Percentiles rank a stretch among this genome's conserved stretches.
These are phyloP conservation scores for Cryptococcus hybrid DNA, from an alignment of 1,284 basidiomycete species.

Conservation along the genomic window DNA sequence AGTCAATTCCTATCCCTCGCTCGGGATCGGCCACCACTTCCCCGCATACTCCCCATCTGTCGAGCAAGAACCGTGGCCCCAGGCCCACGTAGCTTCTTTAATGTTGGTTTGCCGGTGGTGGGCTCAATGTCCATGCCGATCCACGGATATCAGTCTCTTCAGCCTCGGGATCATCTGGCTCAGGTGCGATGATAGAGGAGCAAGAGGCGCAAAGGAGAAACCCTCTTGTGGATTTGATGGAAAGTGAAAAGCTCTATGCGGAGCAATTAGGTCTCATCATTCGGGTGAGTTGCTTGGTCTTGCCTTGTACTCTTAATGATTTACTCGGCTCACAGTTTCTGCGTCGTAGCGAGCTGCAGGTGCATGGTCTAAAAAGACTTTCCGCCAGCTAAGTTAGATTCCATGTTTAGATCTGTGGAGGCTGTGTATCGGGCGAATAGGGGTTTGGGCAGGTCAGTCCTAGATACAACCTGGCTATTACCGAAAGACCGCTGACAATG, in stretches of 20 bases:
- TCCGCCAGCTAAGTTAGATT: conserved; percentile 85
- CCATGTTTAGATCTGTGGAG: conserved; percentile 93
- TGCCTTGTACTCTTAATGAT: not conserved
- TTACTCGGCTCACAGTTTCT: not conserved
- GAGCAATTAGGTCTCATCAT: conserved; percentile 87
- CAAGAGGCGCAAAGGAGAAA: conserved; percentile 53
- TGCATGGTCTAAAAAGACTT: conserved; percentile 95
- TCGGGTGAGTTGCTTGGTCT: conserved; percentile 61
- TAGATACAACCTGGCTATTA: not conserved
- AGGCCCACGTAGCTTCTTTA: not conserved
- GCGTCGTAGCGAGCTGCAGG: conserved; percentile 81
- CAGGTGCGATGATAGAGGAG: not conserved
- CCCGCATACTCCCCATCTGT: conserved; percentile 6
- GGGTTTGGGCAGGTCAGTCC: conserved; percentile 66
- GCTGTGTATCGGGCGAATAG: conserved; percentile 89
- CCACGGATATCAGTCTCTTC: conserved; percentile 2
- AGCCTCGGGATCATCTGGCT: conserved; percentile 2
- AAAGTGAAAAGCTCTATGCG: conserved; percentile 92
- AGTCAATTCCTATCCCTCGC: conserved; percentile 4
- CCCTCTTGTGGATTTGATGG: conserved; percentile 86
- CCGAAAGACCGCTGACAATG: conserved; percentile 9
- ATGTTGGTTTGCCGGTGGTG: not conserved
- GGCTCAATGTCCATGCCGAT: conserved; percentile 9
- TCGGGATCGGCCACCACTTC: conserved; percentile 1
- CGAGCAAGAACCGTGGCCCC: conserved; percentile 7